A percentile compares a stretch with the other conserved stretches of the same genome.
Evolutionary conservation across 352 stramenopile genomes (phyloP).

Genomic region (Globisporangium yorkense): DNA sequence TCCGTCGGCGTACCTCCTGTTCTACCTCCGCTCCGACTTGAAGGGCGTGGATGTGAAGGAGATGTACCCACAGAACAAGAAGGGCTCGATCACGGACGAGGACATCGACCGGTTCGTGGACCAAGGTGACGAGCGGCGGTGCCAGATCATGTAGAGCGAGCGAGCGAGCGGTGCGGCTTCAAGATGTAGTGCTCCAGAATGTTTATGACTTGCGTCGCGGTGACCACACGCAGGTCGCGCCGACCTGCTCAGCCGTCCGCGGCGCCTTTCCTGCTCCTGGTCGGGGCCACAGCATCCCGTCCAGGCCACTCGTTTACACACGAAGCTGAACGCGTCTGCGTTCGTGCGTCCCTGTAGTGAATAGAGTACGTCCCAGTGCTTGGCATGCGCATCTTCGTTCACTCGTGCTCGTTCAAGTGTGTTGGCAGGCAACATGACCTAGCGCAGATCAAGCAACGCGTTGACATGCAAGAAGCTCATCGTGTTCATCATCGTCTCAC

Average conservation of each 20-base stretch:
- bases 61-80: conserved; percentile 83
- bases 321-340: background rate
- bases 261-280: background rate
- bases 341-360: background rate
- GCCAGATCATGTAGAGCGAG: conserved; percentile 70
- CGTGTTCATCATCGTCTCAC: no score
- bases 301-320: conserved; percentile 1
- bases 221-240: background rate
- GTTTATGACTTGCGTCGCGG: background rate
- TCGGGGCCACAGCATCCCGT: background rate
- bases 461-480: no score
- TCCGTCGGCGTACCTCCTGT: conserved; percentile 88
- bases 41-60: conserved; percentile 74
- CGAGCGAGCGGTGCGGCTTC: conserved; percentile 1
- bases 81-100: conserved; percentile 82
- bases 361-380: conserved; percentile 2
- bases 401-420: no score
- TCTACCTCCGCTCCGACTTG: conserved; percentile 90
- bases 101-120: conserved; percentile 87
- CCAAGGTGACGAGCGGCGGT: conserved; percentile 74
- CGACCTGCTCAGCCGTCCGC: background rate
- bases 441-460: no score
- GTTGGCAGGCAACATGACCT: no score
- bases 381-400: background rate
- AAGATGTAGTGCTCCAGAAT: conserved; percentile 3